phyloP scores from a whole-genome alignment of 2,329 filamentous ascomycete genomes.

The Xylariaceae sp. region DNA sequence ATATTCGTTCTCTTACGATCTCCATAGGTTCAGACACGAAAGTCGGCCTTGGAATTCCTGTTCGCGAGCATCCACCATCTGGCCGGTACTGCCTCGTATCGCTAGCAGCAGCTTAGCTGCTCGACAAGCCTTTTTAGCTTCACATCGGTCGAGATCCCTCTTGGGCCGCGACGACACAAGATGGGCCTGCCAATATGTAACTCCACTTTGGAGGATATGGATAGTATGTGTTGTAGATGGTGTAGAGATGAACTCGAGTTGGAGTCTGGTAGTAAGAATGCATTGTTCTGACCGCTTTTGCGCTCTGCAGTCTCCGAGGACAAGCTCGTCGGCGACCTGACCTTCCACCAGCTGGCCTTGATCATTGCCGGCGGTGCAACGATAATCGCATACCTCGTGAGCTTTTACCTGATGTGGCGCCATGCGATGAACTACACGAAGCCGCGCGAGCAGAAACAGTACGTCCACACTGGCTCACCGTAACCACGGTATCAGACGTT shows the following conservation, averaged over 20 bases:
- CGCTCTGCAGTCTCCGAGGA: constrained; percentile 40
- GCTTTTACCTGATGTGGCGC: constrained; percentile 52
- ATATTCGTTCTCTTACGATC: too few relatives aligned
- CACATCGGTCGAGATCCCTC: neutral
- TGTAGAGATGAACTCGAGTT: neutral
- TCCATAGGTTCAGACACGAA: neutral
- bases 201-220: constrained; percentile 32
- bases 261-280: neutral
- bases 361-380: constrained; percentile 45
- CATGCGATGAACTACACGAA: constrained; percentile 58
- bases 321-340: constrained; percentile 42
- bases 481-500: too few relatives aligned
- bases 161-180: constrained; percentile 1
- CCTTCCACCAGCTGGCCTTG: constrained; percentile 51
- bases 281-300: constrained; percentile 25
- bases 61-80: neutral
- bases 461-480: constrained; percentile 8
- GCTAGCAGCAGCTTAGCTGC: neutral
- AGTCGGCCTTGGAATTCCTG: neutral
- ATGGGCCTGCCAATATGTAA: constrained; percentile 28
- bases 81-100: neutral
- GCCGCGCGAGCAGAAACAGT: constrained; percentile 53
- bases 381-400: constrained; percentile 46
- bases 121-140: neutral
- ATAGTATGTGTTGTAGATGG: constrained; percentile 23